Percentiles rank a stretch among this genome's conserved stretches.
Evolutionary conservation across 2,329 filamentous ascomycete species (phyloP).

Genomic region (Furcasterigmium furcatum): DNA sequence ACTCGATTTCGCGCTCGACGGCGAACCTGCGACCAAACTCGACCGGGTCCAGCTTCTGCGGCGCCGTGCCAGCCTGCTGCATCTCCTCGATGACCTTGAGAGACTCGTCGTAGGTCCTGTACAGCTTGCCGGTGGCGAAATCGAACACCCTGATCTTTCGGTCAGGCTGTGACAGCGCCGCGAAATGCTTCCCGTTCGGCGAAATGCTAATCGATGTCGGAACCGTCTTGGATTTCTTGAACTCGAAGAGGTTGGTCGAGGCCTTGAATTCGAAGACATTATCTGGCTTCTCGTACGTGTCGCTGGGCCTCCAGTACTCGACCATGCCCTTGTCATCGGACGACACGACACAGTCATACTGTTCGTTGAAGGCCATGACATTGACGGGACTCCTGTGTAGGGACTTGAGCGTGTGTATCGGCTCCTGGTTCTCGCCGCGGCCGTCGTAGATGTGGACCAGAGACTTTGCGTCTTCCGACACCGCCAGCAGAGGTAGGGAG

Average conservation of each 20-base stretch:
- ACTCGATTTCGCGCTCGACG: slow-evolving; percentile 82
- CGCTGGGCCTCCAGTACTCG: slow-evolving; percentile 88
- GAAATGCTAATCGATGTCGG: slow-evolving; percentile 83
- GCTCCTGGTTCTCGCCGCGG: slow-evolving; percentile 72
- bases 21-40: slow-evolving; percentile 89
- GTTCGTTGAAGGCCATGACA: slow-evolving; percentile 84
- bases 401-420: slow-evolving; percentile 73
- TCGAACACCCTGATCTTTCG: slow-evolving; percentile 92
- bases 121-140: slow-evolving; percentile 82
- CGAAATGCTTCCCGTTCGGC: slow-evolving; percentile 81
- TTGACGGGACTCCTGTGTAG: slow-evolving; percentile 82
- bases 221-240: slow-evolving; percentile 89
- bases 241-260: slow-evolving; percentile 90
- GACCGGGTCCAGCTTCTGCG: slow-evolving; percentile 79
- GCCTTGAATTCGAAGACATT: slow-evolving; percentile 93
- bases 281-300: slow-evolving; percentile 83
- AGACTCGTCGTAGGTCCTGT: slow-evolving; percentile 93
- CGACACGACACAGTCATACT: slow-evolving; percentile 87
- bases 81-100: slow-evolving; percentile 85
- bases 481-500: slow-evolving; percentile 81
- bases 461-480: slow-evolving; percentile 72
- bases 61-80: slow-evolving; percentile 87
- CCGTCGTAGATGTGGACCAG: slow-evolving; percentile 85
- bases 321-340: slow-evolving; percentile 89
- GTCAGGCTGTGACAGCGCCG: slow-evolving; percentile 87